Evolutionary conservation across 2,329 filamentous ascomycete species (phyloP).

Genomic region (Alternaria brassicicola): DNA sequence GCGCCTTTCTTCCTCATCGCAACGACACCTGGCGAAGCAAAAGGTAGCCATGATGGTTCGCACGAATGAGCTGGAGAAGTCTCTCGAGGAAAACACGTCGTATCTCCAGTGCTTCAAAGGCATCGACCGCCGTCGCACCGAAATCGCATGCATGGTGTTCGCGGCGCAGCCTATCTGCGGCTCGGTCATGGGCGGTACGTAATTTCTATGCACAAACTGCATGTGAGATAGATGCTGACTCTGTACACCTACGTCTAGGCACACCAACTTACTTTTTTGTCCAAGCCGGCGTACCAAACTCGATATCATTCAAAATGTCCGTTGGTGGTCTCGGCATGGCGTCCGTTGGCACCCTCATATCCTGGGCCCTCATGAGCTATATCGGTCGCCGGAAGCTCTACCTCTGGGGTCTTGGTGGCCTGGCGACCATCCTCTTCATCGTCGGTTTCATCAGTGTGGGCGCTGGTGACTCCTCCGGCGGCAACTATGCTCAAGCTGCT

Average conservation of each 20-base stretch:
- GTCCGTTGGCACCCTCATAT: constrained; percentile 68
- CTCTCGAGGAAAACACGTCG: constrained; percentile 66
- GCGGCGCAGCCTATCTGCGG: constrained; percentile 48
- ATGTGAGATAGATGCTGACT: background rate
- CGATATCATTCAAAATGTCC: constrained; percentile 49
- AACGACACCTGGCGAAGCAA: constrained; percentile 1
- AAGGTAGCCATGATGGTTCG: constrained; percentile 84
- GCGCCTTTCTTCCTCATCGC: constrained; percentile 49
- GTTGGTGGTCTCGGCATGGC: constrained; percentile 62
- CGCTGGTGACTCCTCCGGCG: constrained; percentile 50
- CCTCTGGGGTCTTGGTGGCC: constrained; percentile 66
- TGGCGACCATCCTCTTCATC: constrained; percentile 73
- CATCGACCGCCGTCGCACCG: constrained; percentile 68
- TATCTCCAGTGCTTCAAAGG: constrained; percentile 85
- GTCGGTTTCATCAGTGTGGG: constrained; percentile 68
- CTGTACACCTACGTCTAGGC: background rate
- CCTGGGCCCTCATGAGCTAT: constrained; percentile 78
- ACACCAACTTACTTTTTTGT: constrained; percentile 53
- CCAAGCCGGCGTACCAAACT: constrained; percentile 50
- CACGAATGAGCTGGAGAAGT: constrained; percentile 76
- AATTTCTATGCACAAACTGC: background rate
- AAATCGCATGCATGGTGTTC: constrained; percentile 63
- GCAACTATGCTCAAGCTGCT: constrained; percentile 27
- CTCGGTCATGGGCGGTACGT: constrained; percentile 24
- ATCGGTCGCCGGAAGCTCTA: constrained; percentile 77